A percentile compares a stretch with the other conserved stretches of the same genome.
These are phyloP conservation scores for Protomyces arabidopsidicola DNA, from an alignment of 1,139 yeast species.

Conservation along the genomic window DNA sequence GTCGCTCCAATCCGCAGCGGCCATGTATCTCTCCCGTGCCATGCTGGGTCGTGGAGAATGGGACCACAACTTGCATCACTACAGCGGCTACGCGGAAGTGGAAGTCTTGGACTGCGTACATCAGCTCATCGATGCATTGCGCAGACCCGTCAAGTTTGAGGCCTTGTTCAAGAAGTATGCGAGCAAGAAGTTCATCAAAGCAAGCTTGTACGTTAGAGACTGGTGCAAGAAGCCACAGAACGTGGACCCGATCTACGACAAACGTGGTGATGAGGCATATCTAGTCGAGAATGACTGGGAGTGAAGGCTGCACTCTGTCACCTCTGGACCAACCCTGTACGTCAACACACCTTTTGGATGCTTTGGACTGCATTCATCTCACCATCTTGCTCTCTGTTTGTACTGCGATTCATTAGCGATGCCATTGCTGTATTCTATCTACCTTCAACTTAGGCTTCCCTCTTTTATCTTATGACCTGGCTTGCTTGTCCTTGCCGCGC, in stretches of 20 bases:
- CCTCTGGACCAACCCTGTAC: too few relatives aligned
- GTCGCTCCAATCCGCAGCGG: conserved; percentile 81
- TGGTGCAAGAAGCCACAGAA: conserved; percentile 28
- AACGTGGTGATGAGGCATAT: neutral
- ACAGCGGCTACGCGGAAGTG: conserved; percentile 76
- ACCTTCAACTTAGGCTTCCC: neutral
- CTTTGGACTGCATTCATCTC: neutral
- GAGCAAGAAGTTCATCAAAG: conserved; percentile 84
- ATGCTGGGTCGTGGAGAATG: conserved; percentile 61
- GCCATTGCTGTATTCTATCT: conserved; percentile 1
- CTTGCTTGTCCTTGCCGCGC: conserved; percentile 31
- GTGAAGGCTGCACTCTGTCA: too few relatives aligned
- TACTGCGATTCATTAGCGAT: neutral
- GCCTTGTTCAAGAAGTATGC: conserved; percentile 94
- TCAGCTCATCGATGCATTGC: conserved; percentile 68
- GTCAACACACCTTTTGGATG: neutral
- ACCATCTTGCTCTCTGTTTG: neutral
- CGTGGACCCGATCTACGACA: neutral
- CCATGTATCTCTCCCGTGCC: conserved; percentile 81
- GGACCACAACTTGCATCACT: conserved; percentile 77
- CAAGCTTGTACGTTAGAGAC: conserved; percentile 30
- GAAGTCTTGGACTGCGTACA: conserved; percentile 69
- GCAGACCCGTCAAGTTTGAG: conserved; percentile 82
- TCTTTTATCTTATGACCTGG: neutral
- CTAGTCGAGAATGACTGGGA: neutral